Evolutionary conservation across 495 filamentous ascomycete genomes (phyloP).

Genomic region (Tuber brumale): DNA sequence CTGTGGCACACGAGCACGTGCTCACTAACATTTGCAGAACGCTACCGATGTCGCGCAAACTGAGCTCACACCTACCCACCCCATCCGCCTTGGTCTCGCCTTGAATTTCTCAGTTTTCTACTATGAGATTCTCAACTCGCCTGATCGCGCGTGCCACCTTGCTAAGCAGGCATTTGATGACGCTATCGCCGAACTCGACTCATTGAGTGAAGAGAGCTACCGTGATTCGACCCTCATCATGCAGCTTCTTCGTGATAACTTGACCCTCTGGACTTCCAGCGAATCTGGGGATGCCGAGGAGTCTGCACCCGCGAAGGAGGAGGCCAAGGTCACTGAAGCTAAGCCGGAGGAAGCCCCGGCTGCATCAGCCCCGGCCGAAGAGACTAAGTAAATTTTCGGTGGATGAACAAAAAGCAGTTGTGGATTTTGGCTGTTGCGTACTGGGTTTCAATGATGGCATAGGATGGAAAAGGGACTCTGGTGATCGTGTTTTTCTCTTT

Average conservation of each 20-base stretch:
- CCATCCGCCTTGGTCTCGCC: conserved; percentile 94
- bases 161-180: conserved; percentile 99
- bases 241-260: conserved; percentile 98
- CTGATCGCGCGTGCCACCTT: conserved; percentile 96
- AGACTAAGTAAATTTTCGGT: conserved; percentile 35
- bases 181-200: conserved; percentile 98
- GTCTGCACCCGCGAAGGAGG: conserved; percentile 54
- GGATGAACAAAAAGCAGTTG: conserved; percentile 6
- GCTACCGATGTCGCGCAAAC: conserved; percentile 97
- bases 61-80: conserved; percentile 95
- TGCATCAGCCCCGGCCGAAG: conserved; percentile 36
- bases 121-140: conserved; percentile 99
- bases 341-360: conserved; percentile 46
- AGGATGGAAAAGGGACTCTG: conserved; percentile 24
- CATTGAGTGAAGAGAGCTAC: conserved; percentile 97
- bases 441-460: conserved; percentile 28
- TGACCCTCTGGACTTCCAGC: conserved; percentile 98
- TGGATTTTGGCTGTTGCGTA: conserved; percentile 22
- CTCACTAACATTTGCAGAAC: conserved; percentile 54
- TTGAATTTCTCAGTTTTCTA: conserved; percentile 99
- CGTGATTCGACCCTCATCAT: conserved; percentile 99
- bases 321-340: conserved; percentile 56
- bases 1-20: conserved; percentile 12
- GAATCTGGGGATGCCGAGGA: conserved; percentile 78
- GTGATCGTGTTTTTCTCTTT: conserved; percentile 36